phyloP scores from a whole-genome alignment of 108 stramenopile genomes.

The Pseudonitzschia delicatissima region DNA sequence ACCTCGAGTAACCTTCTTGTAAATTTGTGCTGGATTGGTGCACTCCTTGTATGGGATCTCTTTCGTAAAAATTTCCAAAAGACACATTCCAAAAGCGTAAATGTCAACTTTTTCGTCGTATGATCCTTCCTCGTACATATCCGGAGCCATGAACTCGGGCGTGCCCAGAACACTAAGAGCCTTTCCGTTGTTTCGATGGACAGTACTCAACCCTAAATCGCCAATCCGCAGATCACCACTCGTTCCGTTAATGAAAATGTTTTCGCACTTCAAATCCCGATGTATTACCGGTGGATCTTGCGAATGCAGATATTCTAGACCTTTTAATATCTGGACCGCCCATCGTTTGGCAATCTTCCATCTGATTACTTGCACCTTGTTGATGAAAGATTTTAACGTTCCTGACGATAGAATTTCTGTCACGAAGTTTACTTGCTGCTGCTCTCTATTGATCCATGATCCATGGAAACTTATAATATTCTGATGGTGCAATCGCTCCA shows the following conservation, averaged over 20 bases:
- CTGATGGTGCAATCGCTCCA: slow-evolving; percentile 90
- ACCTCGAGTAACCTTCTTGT: slow-evolving; percentile 89
- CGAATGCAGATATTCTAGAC: slow-evolving; percentile 93
- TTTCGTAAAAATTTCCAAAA: slow-evolving; percentile 96
- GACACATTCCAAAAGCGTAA: slow-evolving; percentile 98
- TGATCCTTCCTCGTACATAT: slow-evolving; percentile 91
- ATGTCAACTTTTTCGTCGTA: slow-evolving; percentile 99
- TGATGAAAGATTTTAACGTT: slow-evolving; percentile 88
- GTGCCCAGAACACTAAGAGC: slow-evolving; percentile 92
- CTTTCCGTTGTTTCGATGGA: slow-evolving; percentile 75
- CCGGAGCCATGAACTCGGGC: slow-evolving; percentile 99
- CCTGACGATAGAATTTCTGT: slow-evolving; percentile 96
- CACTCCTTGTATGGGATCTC: slow-evolving; percentile 96
- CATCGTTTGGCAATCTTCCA: slow-evolving; percentile 97
- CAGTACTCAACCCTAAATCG: slow-evolving; percentile 94
- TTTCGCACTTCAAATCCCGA: slow-evolving; percentile 95
- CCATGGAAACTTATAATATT: slow-evolving; percentile 98
- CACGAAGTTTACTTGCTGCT: slow-evolving; percentile 90
- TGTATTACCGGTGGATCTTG: slow-evolving; percentile 98
- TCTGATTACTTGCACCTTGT: slow-evolving; percentile 94
- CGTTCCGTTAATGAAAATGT: slow-evolving; percentile 96
- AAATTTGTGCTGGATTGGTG: slow-evolving; percentile 91
- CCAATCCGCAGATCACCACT: slow-evolving; percentile 97
- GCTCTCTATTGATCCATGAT: slow-evolving; percentile 95
- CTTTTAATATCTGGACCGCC: slow-evolving; percentile 94